phyloP scores from a whole-genome alignment of 345 rosid species.

The Viola odorata region DNA sequence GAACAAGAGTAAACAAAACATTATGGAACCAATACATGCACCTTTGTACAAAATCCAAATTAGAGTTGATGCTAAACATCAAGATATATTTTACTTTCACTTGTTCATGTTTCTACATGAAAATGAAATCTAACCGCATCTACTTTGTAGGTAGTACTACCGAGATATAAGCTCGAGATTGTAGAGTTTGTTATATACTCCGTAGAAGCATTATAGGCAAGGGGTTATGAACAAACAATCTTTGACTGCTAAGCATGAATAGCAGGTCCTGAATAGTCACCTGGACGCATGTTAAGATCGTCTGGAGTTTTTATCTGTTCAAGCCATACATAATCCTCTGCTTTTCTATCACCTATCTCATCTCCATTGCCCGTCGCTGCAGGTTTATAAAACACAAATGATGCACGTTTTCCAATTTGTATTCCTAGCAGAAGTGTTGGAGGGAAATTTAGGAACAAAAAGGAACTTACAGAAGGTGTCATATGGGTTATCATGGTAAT shows the following conservation, averaged over 20 bases:
- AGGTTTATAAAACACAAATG: background rate
- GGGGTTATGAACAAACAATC: background rate
- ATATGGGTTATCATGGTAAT: constrained; percentile 62
- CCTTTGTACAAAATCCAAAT: too few relatives aligned
- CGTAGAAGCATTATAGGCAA: background rate
- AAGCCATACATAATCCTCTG: constrained; percentile 81
- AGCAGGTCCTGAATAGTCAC: constrained; percentile 60
- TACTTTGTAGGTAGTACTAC: too few relatives aligned
- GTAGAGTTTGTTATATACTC: too few relatives aligned
- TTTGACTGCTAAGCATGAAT: background rate
- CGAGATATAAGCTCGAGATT: too few relatives aligned
- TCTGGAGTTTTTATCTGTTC: constrained; percentile 68
- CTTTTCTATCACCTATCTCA: constrained; percentile 36
- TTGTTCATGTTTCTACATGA: too few relatives aligned
- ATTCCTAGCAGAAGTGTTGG: background rate
- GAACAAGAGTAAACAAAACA: too few relatives aligned
- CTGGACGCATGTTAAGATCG: constrained; percentile 70
- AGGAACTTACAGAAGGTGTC: constrained; percentile 47
- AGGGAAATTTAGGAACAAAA: background rate
- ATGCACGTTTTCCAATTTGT: background rate
- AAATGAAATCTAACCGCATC: too few relatives aligned
- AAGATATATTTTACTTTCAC: too few relatives aligned
- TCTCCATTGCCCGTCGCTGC: constrained; percentile 38
- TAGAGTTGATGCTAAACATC: too few relatives aligned
- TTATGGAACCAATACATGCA: too few relatives aligned